A percentile compares a stretch with the other conserved stretches of the same genome.
Conservation (phyloP, 1,284 basidiomycete genomes). For the Mrakiaceae sp. region DNA sequence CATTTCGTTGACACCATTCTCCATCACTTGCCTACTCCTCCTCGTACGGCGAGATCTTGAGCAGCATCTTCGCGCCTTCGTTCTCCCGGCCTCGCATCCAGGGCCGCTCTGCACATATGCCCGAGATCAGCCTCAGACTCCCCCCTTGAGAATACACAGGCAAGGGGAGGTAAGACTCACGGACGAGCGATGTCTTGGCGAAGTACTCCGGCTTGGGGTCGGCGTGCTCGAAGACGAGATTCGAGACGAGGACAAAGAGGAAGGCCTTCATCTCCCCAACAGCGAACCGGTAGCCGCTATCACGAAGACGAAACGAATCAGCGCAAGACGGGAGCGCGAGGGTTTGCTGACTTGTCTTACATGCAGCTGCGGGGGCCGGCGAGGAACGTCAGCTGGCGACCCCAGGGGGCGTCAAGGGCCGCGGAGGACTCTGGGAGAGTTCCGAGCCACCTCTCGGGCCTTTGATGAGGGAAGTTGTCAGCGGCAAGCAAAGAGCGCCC, state of each 20-base stretch:
- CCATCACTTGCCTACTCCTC: no score
- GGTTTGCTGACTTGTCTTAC: background rate
- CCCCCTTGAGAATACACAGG: background rate
- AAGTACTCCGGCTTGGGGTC: background rate
- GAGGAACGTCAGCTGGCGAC: conserved; percentile 44
- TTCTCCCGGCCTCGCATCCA: conserved; percentile 7
- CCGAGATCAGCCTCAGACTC: background rate
- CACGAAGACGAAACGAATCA: background rate
- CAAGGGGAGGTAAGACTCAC: background rate
- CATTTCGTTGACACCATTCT: no score
- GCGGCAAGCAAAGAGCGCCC: conserved; percentile 19
- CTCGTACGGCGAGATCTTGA: background rate
- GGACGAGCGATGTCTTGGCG: background rate
- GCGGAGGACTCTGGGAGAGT: background rate
- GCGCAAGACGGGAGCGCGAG: background rate
- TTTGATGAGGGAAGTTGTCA: conserved; percentile 24
- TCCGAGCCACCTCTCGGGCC: conserved; percentile 49
- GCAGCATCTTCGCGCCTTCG: conserved; percentile 14
- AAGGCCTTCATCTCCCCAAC: conserved; percentile 53
- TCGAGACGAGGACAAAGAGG: conserved; percentile 46
- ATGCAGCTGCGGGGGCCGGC: conserved; percentile 52
- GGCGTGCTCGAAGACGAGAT: conserved; percentile 30
- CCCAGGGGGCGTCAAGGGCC: conserved; percentile 12
- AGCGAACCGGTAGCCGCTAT: conserved; percentile 52
- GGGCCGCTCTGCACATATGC: background rate